Base-by-base conservation (phyloP, 2,329 filamentous ascomycete genomes). In the Ilyonectria sp. region DNA sequence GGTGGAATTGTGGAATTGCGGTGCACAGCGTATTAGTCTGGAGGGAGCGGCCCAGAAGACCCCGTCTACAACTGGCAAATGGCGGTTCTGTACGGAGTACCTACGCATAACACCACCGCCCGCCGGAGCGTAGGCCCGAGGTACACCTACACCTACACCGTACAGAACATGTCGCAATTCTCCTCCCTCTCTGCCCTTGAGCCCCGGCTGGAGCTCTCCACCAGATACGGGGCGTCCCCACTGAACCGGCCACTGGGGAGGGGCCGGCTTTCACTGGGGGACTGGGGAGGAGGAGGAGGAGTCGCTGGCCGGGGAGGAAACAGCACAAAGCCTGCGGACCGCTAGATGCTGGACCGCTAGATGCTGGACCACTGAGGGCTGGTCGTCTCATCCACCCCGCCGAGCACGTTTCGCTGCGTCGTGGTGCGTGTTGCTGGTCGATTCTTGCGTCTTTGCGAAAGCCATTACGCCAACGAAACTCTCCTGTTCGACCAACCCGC, bases 371-470 rank as follows among this genome's bases (percentile, higher is more conserved):
- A 15, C 19, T 29, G 26, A 15, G 4, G 35, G 19, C 47, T 52
- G 43, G 56, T 71, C 57, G 55, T 75, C 67, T 69, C 72, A 74
- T 76, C 72, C 74, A 76, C 68, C 71, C 68, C 62, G 57, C 62
- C 43, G 60, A 70, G 74, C 73, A 76, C 74, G 74, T 76, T 76
- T 74, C 57, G 57, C 40, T 15, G 35, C 55, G 44, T 63, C 17
- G 70, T 54, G 58, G 63, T 70, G 40, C 70, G 67, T 70, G 23
- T 73, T 74, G 69, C 65, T 67, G 58, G 54, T 21, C 55, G 58
- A 57, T 58, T 68, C 60, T 72, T 70, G 66, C 66, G 69, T 71
- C 40, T 72, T 52, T 69, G 69, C 50, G 69, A 70, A 70, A 55
- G 58, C 63, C 55, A 69, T 74, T 74, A 73, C 72, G 69, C 63